These are phyloP conservation scores for Candida namnaoensis DNA, from an alignment of 805 yeast genomes.

Conservation along the genomic window DNA sequence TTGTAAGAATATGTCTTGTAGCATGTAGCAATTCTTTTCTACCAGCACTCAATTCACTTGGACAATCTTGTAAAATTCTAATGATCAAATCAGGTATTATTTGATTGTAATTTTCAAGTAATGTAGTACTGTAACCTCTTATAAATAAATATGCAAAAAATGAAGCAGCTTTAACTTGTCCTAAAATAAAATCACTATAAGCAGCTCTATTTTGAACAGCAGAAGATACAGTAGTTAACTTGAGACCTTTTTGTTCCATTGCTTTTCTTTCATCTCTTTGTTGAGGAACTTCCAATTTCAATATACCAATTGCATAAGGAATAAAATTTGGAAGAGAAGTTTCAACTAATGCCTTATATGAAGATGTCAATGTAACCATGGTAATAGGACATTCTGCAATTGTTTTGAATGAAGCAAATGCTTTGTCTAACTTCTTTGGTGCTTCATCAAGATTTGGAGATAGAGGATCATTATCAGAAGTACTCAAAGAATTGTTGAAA, in stretches of 20 bases:
- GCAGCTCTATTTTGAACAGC: constrained; percentile 66
- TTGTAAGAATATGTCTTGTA: constrained; percentile 87
- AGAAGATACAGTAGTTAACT: constrained; percentile 66
- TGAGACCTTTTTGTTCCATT: constrained; percentile 46
- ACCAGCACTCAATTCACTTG: constrained; percentile 85
- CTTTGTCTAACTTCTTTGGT: constrained; percentile 47
- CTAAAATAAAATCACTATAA: constrained; percentile 81
- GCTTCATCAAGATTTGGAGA: constrained; percentile 32
- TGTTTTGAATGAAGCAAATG: constrained; percentile 81
- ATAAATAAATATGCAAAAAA: constrained; percentile 88
- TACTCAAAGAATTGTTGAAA: constrained; percentile 11
- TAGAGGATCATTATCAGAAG: constrained; percentile 10
- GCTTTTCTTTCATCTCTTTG: constrained; percentile 60
- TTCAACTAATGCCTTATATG: constrained; percentile 70
- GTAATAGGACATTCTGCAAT: constrained; percentile 96
- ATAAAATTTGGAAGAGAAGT: constrained; percentile 67
- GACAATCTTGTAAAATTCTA: constrained; percentile 87
- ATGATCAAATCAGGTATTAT: constrained; percentile 83
- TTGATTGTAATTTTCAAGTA: constrained; percentile 44
- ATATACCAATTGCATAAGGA: constrained; percentile 70
- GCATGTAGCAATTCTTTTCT: constrained; percentile 91
- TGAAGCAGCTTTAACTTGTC: constrained; percentile 95
- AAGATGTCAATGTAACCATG: constrained; percentile 84
- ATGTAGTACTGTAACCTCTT: constrained; percentile 68
- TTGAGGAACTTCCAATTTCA: constrained; percentile 72